Base-by-base conservation (phyloP, 1,139 yeast species). In the Zygoascus hellenicus region DNA sequence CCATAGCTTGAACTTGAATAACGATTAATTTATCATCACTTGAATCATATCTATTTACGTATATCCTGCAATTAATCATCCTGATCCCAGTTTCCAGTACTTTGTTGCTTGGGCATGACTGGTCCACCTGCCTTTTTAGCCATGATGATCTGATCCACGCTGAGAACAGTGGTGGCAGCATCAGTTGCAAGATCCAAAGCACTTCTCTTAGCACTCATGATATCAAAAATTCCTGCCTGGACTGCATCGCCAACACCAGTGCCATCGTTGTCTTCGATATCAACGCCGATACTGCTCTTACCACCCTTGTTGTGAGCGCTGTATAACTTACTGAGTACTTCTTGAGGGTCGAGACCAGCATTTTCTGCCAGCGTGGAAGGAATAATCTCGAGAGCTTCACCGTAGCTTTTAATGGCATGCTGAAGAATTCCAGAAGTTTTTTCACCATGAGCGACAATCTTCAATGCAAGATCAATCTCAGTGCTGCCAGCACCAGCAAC, bases 91-190 rank as follows among this genome's bases (percentile, higher is more conserved):
- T 90, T 90, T 51, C 96, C 96, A 40, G 94, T 92, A 65, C 83
- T 81, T 57, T 82, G 85, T 63, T 86, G 95, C 58, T 81, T 76
- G 46, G 97, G 96, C 76, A 89, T 81, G 42, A 76, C 84, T 41
- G 98, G 98, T 26, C 98, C 98, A 56, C 98, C 98, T 1, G 96
- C 96, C 62, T 95, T 80, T 76, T 87, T 87, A 43, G 95, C 95
- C 87, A 87, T 88, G 63, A 86, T 86, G 61, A 87, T 87, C 71
- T 85, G 95, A 66, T 87, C 96, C 42, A 89, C 90, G 19, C 95
- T 82, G 54, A 92, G 75, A 47, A 92, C 87, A 2, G 98, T 92
- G 57, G 77, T 78, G 17, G 96, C 95, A 43, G 97, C 97, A 57
- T 92, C 97, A 5, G 96, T 90, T 11, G 98, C 98, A 56, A 92